Evolutionary conservation across 106 monocot genomes (phyloP).

Genomic region (Dendrobium catenatum): DNA sequence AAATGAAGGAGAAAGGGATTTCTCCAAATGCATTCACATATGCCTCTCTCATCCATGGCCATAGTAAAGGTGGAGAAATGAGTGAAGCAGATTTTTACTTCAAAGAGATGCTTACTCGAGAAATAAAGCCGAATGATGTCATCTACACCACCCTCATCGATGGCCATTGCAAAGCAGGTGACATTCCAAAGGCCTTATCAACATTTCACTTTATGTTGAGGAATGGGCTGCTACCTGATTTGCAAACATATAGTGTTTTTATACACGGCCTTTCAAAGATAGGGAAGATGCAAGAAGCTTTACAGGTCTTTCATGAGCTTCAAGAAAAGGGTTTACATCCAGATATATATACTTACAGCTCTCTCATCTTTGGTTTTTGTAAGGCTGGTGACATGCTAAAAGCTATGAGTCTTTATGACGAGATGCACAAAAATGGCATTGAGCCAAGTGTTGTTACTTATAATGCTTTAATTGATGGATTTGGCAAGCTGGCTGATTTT

Average conservation of each 20-base stretch:
- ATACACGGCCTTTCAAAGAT: conserved; percentile 57
- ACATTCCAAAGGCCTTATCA: conserved; percentile 41
- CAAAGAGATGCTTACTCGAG: conserved; percentile 49
- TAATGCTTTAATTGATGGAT: conserved; percentile 67
- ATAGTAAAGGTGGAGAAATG: conserved; percentile 54
- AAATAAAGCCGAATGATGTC: conserved; percentile 50
- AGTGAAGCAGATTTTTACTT: conserved; percentile 46
- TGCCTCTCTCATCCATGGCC: conserved; percentile 51
- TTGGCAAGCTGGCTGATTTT: conserved; percentile 54
- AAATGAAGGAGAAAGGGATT: conserved; percentile 50
- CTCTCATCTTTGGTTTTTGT: conserved; percentile 60
- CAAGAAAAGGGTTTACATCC: conserved; percentile 51
- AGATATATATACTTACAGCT: conserved; percentile 57
- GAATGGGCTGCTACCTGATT: conserved; percentile 48
- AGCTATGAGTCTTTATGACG: conserved; percentile 43
- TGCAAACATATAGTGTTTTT: conserved; percentile 55
- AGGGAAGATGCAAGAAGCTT: conserved; percentile 57
- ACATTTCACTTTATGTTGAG: conserved; percentile 36
- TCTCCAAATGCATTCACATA: conserved; percentile 67
- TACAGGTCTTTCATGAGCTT: conserved; percentile 49
- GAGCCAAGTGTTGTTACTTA: conserved; percentile 64
- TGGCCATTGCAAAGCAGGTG: conserved; percentile 49
- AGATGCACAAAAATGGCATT: conserved; percentile 53
- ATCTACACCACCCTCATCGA: conserved; percentile 65
- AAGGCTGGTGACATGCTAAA: conserved; percentile 42